A percentile compares a stretch with the other conserved stretches of the same genome.
Conservation (phyloP, 768 basidiomycete genomes). For the Sistotremastrum suecicum region DNA sequence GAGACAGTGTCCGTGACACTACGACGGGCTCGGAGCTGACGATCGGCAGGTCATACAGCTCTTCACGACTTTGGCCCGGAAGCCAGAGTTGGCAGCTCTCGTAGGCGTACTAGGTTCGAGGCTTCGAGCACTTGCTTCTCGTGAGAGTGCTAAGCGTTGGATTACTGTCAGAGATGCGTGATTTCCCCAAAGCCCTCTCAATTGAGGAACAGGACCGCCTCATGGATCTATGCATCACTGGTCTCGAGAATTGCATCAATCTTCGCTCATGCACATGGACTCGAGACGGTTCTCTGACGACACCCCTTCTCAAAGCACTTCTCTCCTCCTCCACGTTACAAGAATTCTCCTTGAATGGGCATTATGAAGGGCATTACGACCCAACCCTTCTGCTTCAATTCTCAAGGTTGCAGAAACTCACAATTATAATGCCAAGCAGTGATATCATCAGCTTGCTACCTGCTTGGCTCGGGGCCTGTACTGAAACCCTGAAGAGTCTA, state of each 20-base stretch:
- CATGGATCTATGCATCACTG: conserved; percentile 28
- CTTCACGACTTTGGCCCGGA: conserved; percentile 44
- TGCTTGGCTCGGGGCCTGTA: conserved; percentile 34
- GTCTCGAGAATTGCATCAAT: conserved; percentile 45
- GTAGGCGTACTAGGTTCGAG: conserved; percentile 45
- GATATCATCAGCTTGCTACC: conserved; percentile 35
- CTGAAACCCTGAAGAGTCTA: conserved; percentile 35
- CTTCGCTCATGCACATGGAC: conserved; percentile 65
- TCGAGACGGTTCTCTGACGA: conserved; percentile 57
- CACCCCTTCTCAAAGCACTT: conserved; percentile 42
- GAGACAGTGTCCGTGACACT: background rate
- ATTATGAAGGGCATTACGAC: conserved; percentile 37
- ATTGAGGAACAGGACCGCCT: conserved; percentile 20
- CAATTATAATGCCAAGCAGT: conserved; percentile 61
- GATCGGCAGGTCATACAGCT: conserved; percentile 39
- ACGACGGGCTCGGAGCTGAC: background rate
- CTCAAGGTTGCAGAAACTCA: conserved; percentile 36
- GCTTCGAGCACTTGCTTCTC: background rate
- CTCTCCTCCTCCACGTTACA: conserved; percentile 23
- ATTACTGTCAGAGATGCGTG: conserved; percentile 42
- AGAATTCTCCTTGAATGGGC: conserved; percentile 63
- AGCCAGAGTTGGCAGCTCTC: conserved; percentile 40
- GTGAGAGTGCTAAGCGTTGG: too few species aligned
- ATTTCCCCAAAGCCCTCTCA: conserved; percentile 46
- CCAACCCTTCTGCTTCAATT: conserved; percentile 37